phyloP scores from a whole-genome alignment of 495 filamentous ascomycete genomes.

The Penicillium paradoxum region DNA sequence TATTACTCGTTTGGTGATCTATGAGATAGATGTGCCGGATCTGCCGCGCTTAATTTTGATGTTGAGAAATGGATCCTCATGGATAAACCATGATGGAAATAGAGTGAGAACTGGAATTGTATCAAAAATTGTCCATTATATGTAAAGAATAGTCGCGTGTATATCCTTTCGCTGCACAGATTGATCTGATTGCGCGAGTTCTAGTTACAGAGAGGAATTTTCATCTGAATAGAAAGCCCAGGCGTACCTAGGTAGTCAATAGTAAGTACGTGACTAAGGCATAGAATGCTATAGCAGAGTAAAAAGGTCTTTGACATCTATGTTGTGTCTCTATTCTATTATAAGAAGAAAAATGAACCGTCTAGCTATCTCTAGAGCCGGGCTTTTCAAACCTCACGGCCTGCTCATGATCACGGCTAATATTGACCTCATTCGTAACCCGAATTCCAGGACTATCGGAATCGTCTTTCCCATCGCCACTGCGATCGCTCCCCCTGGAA shows the following conservation, averaged over 20 bases:
- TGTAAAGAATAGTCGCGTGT: too few relatives aligned
- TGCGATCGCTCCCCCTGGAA: not conserved
- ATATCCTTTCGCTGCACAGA: too few relatives aligned
- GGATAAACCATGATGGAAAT: too few relatives aligned
- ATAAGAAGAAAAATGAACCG: not conserved
- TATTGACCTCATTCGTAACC: conserved; percentile 24
- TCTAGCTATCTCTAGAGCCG: not conserved
- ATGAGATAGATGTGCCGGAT: not conserved
- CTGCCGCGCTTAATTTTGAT: not conserved
- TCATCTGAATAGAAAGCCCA: not conserved
- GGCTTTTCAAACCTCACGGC: not conserved
- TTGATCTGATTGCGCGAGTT: too few relatives aligned
- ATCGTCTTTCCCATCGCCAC: not conserved
- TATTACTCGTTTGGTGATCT: too few relatives aligned
- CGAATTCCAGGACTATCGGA: conserved; percentile 15
- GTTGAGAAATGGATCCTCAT: too few relatives aligned
- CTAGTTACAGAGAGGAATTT: too few relatives aligned
- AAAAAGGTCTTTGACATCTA: not conserved
- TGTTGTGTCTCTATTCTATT: not conserved
- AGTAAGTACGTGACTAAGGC: too few relatives aligned
- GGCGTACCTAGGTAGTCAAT: too few relatives aligned
- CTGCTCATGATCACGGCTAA: not conserved
- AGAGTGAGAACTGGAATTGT: too few relatives aligned
- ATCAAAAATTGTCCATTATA: too few relatives aligned
- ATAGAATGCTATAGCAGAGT: not conserved